Evolutionary conservation across 2,329 filamentous ascomycete genomes (phyloP), one percentile per base, ranked within the genome.

Genomic region (Myriangium duriaei): DNA sequence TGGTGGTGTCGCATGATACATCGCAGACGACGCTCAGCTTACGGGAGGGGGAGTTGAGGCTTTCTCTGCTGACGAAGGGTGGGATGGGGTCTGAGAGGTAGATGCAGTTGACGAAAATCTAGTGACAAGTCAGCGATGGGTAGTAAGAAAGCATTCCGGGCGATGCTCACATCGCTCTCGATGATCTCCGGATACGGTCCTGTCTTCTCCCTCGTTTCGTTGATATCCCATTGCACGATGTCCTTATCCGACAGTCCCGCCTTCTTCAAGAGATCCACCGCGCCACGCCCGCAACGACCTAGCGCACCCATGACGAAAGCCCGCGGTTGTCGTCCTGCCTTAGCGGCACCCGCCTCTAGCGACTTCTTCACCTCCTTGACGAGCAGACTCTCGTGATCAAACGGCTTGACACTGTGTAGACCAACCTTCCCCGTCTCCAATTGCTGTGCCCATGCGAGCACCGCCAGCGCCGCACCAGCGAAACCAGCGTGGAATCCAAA

Each of bases 361-460:
- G 74, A 70, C 52, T 74, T 72, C 68, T 83, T 81, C 47, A 92
- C 77, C 49, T 86, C 75, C 28, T 68, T 62, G 41, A 92, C 75
- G 48, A 94, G 68, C 30, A 75, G 73, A 26, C 67, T 67, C 61
- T 92, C 82, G 57, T 85, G 85, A 45, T 77, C 71, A 60, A 83
- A 88, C 51, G 70, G 69, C 48, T 71, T 70, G 12, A 81, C 69
- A 40, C 72, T 68, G 6, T 79, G 76, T 42, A 88, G 71, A 37
- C 75, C 71, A 58, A 76, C 67, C 41, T 68, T 67, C 31, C 77
- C 72, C 59, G 87, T 72, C 30, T 72, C 72, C 45, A 88, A 68
- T 61, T 94, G 85, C 72, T 78, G 81, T 9, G 82, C 75, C 83
- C 87, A 94, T 31, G 77, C 75, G 70, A 86, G 72, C 28, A 92